These are phyloP conservation scores for Albizia julibrissin DNA, from an alignment of 306 rosid genomes.

Conservation along the genomic window DNA sequence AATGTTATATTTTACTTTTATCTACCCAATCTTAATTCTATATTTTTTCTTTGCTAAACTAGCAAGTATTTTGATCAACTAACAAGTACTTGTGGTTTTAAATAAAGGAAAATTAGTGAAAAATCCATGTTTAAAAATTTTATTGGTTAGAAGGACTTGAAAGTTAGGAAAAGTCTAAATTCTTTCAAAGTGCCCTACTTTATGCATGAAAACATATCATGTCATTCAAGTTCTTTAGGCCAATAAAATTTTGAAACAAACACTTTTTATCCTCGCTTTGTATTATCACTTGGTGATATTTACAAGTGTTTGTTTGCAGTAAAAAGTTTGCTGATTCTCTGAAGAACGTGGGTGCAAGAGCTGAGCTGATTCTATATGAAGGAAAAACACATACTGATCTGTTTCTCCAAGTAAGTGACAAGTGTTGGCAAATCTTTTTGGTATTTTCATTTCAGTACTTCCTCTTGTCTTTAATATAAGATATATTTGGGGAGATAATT, in stretches of 20 bases:
- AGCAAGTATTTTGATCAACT: neutral
- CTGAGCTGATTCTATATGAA: constrained; percentile 64
- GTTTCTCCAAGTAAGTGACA: constrained; percentile 80
- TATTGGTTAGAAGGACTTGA: too few species aligned
- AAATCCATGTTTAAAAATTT: too few species aligned
- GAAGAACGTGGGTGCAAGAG: constrained; percentile 64
- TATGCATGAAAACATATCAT: too few species aligned
- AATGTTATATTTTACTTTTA: constrained; percentile 9
- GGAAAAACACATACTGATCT: constrained; percentile 97
- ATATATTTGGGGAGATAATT: too few species aligned
- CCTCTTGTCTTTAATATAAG: too few species aligned
- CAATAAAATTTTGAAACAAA: too few species aligned
- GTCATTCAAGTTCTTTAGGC: too few species aligned
- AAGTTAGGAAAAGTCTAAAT: too few species aligned
- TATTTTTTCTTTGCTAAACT: constrained; percentile 15
- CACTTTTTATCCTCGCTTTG: too few species aligned
- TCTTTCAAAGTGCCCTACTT: too few species aligned
- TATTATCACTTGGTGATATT: constrained; percentile 11
- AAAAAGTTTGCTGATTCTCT: constrained; percentile 62
- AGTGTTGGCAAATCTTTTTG: constrained; percentile 4
- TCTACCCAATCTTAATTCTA: constrained; percentile 4
- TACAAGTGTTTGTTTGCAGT: constrained; percentile 54
- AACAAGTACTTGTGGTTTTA: neutral
- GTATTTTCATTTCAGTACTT: neutral
- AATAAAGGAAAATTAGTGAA: too few species aligned